Base-by-base conservation (phyloP, 106 monocot genomes). In the Allium cepa region DNA sequence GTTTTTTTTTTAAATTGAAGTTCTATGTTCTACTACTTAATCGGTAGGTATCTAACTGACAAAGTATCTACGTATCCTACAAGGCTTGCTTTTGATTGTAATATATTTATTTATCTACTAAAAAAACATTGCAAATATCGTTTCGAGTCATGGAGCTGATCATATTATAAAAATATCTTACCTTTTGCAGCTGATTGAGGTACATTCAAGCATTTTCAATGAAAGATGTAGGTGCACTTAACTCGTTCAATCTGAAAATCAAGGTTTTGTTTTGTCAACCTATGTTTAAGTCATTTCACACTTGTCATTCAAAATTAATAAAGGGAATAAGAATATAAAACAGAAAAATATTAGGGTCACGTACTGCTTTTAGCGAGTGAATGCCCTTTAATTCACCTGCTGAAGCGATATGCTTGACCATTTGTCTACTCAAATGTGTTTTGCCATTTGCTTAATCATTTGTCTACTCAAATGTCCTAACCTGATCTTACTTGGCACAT, bases 271-370 rank as follows among this genome's bases (percentile, higher is more conserved):
- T 8, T 2, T 27, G 63, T 57, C 10, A 72, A 9, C 46, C 22
- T 22, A 22, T 22, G 22, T n/a, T 28, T 45, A 49, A 66, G 7
- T 11, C 18, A 60, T 22, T 57, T 60, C 45, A 15, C 61, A 13
- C 26, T 9, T 2, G 22, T 22, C 22, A 0, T 22, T 22, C 22
- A 22, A 22, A 22, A 22, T 22, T 65, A 50, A 56, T 53, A 1
- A n/a, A 55, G 64, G 13, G 46, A 27, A 16, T 53, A 36, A 8
- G 56, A 22, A 22, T 47, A 62, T 16, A 7, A 46, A 99, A 93
- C 99, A 93, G 75, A 93, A 99, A 74, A 99, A 93, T 72, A 99
- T 90, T 50, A 93, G 99, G 28, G 0, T 93, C 99, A 17, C 92
- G 90, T 72, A 87, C 75, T 56, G 81, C 76, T 75, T 87, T 93